Evolutionary conservation across 2,329 filamentous ascomycete species (phyloP).

Genomic region (Fonsecaea monophora): DNA sequence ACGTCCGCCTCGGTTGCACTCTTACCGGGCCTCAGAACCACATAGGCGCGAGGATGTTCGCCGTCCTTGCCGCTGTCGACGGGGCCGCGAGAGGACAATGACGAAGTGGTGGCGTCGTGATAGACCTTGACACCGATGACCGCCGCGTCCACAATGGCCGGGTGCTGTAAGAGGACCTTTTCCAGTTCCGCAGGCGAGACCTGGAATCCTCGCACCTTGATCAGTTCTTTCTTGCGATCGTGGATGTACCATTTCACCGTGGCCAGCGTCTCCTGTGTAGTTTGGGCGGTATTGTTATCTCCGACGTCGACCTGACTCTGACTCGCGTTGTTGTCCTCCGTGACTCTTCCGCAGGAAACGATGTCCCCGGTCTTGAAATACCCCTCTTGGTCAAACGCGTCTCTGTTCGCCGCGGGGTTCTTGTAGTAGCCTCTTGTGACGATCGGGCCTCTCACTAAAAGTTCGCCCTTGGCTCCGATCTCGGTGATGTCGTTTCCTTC

Average conservation of each 20-base stretch:
- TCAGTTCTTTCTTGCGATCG: conserved; percentile 67
- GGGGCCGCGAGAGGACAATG: conserved; percentile 75
- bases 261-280: background rate
- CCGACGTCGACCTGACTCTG: background rate
- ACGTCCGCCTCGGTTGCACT: conserved; percentile 51
- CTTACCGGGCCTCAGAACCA: conserved; percentile 47
- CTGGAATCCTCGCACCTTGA: conserved; percentile 49
- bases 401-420: conserved; percentile 44
- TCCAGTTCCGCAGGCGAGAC: conserved; percentile 58
- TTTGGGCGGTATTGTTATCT: background rate
- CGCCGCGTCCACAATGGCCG: conserved; percentile 53
- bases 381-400: conserved; percentile 53
- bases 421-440: conserved; percentile 49
- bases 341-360: conserved; percentile 55
- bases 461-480: conserved; percentile 55
- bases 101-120: conserved; percentile 62
- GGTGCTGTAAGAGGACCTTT: conserved; percentile 52
- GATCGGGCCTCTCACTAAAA: conserved; percentile 51
- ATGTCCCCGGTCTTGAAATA: conserved; percentile 66
- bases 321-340: background rate
- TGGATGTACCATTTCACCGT: conserved; percentile 68
- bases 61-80: conserved; percentile 26
- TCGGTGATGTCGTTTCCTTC: conserved; percentile 58
- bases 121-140: conserved; percentile 69
- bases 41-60: conserved; percentile 29